phyloP scores from a whole-genome alignment of 2,329 filamentous ascomycete species.

The Alternaria ventricosa region DNA sequence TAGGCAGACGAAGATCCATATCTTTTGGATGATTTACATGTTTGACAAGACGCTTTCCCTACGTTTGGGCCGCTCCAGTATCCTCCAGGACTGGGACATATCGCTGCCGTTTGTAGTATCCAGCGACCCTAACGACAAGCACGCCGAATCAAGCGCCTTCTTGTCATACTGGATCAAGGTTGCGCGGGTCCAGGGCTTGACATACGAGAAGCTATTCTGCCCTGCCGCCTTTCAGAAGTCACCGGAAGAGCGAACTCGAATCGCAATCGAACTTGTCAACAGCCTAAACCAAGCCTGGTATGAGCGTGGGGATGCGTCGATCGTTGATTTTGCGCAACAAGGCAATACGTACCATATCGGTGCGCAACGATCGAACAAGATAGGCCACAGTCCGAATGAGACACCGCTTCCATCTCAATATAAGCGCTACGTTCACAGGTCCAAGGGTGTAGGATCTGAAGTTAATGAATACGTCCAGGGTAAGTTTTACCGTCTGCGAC shows the following conservation, averaged over 20 bases:
- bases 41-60: conserved; percentile 50
- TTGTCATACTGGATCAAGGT: conserved; percentile 46
- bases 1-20: conserved; percentile 36
- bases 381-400: conserved; percentile 25
- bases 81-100: conserved; percentile 51
- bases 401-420: conserved; percentile 34
- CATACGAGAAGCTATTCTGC: conserved; percentile 48
- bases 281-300: conserved; percentile 38
- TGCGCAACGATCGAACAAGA: not conserved
- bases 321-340: conserved; percentile 7
- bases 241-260: conserved; percentile 32
- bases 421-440: conserved; percentile 14
- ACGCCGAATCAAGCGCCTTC: conserved; percentile 24
- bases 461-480: conserved; percentile 20
- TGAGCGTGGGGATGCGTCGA: conserved; percentile 35
- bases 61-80: conserved; percentile 44
- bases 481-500: not conserved
- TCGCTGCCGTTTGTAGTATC: conserved; percentile 30
- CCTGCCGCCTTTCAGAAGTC: conserved; percentile 41
- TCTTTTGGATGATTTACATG: conserved; percentile 49
- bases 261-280: conserved; percentile 34
- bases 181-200: conserved; percentile 42
- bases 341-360: not conserved
- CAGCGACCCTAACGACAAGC: conserved; percentile 4
- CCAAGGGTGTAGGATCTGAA: not conserved